phyloP scores from a whole-genome alignment of 305 asterid genomes.

The Fraxinus velutina region DNA sequence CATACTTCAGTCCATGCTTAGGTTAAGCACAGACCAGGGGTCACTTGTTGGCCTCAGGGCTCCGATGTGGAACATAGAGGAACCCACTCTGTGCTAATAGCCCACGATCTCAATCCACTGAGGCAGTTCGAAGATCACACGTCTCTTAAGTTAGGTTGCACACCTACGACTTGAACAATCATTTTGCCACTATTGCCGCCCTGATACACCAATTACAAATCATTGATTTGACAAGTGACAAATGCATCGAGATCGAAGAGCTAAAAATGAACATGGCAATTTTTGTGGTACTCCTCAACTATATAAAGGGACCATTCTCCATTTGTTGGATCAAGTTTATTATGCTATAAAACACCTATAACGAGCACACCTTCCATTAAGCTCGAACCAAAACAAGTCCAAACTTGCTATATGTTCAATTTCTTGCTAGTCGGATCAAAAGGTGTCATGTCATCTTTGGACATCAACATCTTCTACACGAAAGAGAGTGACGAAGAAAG shows the following conservation, averaged over 20 bases:
- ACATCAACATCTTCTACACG: background rate
- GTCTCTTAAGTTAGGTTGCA: too few species aligned
- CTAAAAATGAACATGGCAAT: background rate
- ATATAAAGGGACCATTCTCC: background rate
- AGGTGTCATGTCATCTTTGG: background rate
- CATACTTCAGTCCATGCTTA: too few species aligned
- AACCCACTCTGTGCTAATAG: too few species aligned
- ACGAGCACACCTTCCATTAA: background rate
- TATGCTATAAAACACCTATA: background rate
- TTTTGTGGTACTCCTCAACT: background rate
- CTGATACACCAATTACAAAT: background rate
- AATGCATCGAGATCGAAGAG: background rate
- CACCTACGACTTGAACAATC: background rate
- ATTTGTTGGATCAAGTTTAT: background rate
- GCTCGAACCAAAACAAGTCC: background rate
- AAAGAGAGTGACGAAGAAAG: background rate
- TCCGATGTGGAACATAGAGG: too few species aligned
- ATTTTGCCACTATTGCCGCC: background rate
- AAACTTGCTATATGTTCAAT: background rate
- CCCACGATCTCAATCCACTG: too few species aligned
- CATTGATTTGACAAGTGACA: background rate
- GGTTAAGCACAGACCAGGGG: too few species aligned
- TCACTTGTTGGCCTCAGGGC: too few species aligned
- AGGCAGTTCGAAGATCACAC: too few species aligned
- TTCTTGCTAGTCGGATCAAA: background rate